A percentile compares a stretch with the other conserved stretches of the same genome.
phyloP scores from a whole-genome alignment of 164 flowering plant species.

The Aristolochia fimbriata region DNA sequence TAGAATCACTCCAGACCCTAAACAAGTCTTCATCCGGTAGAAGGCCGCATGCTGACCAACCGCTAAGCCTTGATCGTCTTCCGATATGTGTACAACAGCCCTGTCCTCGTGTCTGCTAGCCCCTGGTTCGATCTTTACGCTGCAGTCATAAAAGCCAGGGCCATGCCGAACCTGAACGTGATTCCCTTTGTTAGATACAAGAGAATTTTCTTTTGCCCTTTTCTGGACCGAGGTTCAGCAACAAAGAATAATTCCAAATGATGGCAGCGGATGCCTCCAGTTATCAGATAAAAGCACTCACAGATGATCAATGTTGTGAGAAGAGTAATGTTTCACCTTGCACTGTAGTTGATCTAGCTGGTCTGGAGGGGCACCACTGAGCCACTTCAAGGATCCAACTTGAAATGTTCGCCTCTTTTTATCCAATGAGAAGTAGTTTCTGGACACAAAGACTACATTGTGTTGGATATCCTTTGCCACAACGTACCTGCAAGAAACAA shows the following conservation, averaged over 20 bases:
- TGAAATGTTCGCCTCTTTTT: conserved; percentile 82
- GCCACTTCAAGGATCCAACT: conserved; percentile 89
- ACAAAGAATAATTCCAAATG: too few species aligned
- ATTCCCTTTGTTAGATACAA: background rate
- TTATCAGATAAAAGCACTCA: background rate
- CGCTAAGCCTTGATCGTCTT: conserved; percentile 94
- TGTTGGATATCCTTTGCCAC: conserved; percentile 78
- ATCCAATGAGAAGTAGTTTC: conserved; percentile 81
- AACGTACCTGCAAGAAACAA: conserved; percentile 62
- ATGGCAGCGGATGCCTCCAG: too few species aligned
- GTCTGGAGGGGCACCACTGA: conserved; percentile 42
- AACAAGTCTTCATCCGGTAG: conserved; percentile 49
- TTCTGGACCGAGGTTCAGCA: too few species aligned
- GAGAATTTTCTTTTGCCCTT: background rate
- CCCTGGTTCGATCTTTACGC: conserved; percentile 33
- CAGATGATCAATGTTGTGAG: background rate
- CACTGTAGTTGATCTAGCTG: conserved; percentile 48
- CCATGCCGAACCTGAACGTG: conserved; percentile 84
- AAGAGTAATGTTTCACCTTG: conserved; percentile 43
- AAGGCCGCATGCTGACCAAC: conserved; percentile 96
- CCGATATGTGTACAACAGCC: conserved; percentile 53
- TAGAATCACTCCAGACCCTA: conserved; percentile 88
- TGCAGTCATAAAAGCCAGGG: conserved; percentile 69
- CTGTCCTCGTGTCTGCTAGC: conserved; percentile 24
- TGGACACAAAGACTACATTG: conserved; percentile 87